phyloP scores from a whole-genome alignment of 2,329 filamentous ascomycete species.

The Xylaria sp. region DNA sequence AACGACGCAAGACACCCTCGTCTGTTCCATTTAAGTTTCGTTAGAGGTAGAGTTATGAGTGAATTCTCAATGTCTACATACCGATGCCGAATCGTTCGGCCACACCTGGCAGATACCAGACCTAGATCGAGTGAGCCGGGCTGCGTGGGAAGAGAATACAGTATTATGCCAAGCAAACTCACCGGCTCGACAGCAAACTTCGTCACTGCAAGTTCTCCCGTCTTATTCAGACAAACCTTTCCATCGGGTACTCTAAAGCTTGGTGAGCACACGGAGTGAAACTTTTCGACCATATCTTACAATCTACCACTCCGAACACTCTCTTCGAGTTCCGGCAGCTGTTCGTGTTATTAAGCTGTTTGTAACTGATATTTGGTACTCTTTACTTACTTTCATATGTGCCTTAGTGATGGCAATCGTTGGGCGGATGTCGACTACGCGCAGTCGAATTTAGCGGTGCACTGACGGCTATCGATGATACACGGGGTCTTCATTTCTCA shows the following conservation, averaged over 20 bases:
- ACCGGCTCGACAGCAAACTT: slow-evolving; percentile 97
- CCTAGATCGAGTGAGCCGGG: slow-evolving; percentile 48
- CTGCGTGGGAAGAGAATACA: not conserved
- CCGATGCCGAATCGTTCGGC: slow-evolving; percentile 93
- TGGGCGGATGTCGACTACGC: slow-evolving; percentile 79
- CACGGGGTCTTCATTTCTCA: slow-evolving; percentile 46
- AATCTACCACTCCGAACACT: slow-evolving; percentile 84
- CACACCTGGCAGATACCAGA: slow-evolving; percentile 87
- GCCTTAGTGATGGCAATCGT: slow-evolving; percentile 93
- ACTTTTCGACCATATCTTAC: slow-evolving; percentile 50
- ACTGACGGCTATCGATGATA: not conserved
- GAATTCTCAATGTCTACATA: slow-evolving; percentile 50
- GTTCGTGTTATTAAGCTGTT: slow-evolving; percentile 15
- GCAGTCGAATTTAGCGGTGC: slow-evolving; percentile 29
- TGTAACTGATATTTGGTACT: slow-evolving; percentile 24
- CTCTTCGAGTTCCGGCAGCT: slow-evolving; percentile 90
- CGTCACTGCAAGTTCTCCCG: slow-evolving; percentile 89
- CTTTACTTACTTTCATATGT: slow-evolving; percentile 76
- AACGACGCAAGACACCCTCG: slow-evolving; percentile 84
- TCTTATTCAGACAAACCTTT: slow-evolving; percentile 87
- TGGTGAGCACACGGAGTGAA: slow-evolving; percentile 27
- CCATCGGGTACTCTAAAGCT: slow-evolving; percentile 72
- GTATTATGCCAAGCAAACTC: slow-evolving; percentile 57
- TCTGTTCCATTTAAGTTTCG: slow-evolving; percentile 58
- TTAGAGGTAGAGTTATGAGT: slow-evolving; percentile 2